Evolutionary conservation across 805 yeast species (phyloP).

Genomic region (Hanseniaspora clermontiae): DNA sequence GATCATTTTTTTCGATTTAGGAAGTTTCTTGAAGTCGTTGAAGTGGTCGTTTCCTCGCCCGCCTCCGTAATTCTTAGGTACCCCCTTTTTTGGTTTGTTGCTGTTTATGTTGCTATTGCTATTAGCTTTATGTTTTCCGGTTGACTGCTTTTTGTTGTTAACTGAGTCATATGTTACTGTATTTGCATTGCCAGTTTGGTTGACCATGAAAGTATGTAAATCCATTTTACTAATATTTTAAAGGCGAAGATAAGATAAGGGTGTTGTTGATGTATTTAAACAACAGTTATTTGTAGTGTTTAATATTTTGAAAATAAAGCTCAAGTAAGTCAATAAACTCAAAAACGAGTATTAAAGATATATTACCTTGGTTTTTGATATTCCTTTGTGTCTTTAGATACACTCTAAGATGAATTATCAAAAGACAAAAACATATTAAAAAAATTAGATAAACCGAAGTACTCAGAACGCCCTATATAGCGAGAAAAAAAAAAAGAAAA

Average conservation of each 20-base stretch:
- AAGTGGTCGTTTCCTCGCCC: neutral
- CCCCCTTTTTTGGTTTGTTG: neutral
- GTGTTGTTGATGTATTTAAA: neutral
- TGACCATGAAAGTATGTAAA: neutral
- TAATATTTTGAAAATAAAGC: neutral
- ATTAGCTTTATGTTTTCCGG: neutral
- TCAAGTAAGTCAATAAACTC: neutral
- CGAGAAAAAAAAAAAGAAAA: neutral
- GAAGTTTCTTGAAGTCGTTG: neutral
- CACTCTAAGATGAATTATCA: neutral
- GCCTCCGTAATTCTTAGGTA: neutral
- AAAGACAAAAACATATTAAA: neutral
- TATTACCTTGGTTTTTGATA: neutral
- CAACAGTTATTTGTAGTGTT: neutral
- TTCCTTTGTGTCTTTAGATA: neutral
- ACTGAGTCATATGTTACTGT: neutral
- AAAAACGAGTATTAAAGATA: neutral
- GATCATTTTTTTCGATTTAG: conserved; percentile 9
- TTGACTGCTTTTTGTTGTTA: neutral
- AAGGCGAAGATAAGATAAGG: neutral
- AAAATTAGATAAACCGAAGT: neutral
- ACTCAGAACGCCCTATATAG: neutral
- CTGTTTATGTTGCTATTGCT: conserved; percentile 7
- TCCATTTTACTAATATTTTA: neutral
- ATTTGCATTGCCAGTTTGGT: neutral